Evolutionary conservation across 306 rosid species (phyloP).

Genomic region (Cucumis melo): DNA sequence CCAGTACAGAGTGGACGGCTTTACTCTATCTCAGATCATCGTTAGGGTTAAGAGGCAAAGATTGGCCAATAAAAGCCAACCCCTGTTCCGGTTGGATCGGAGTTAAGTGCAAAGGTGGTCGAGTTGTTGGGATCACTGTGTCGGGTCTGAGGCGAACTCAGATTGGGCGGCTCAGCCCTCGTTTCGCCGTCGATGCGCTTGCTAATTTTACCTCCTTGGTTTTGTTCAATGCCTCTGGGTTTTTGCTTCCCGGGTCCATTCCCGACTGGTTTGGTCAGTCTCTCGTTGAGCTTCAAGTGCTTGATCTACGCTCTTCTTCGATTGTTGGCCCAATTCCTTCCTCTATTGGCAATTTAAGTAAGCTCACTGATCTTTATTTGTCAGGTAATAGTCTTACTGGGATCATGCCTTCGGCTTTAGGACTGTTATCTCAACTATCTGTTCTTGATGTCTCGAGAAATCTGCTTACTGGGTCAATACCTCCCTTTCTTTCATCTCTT

Average conservation of each 20-base stretch:
- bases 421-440: constrained; percentile 24
- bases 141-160: constrained; percentile 52
- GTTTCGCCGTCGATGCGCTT: constrained; percentile 52
- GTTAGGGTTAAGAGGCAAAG: constrained; percentile 47
- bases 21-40: constrained; percentile 63
- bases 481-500: constrained; percentile 34
- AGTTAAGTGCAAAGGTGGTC: constrained; percentile 36
- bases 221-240: constrained; percentile 75
- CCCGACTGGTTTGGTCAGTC: constrained; percentile 74
- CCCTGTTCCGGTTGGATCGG: constrained; percentile 71
- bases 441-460: constrained; percentile 62
- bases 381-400: constrained; percentile 64
- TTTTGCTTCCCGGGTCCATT: constrained; percentile 60
- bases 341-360: constrained; percentile 42
- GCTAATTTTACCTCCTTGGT: constrained; percentile 39
- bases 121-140: constrained; percentile 36
- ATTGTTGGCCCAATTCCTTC: constrained; percentile 47
- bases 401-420: constrained; percentile 40
- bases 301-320: constrained; percentile 64
- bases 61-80: constrained; percentile 64
- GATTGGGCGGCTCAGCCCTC: constrained; percentile 19
- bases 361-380: constrained; percentile 28
- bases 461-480: constrained; percentile 50
- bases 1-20: constrained; percentile 39
- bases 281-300: constrained; percentile 34